Evolutionary conservation across 306 rosid species (phyloP).

Genomic region (Nissolia schottii): DNA sequence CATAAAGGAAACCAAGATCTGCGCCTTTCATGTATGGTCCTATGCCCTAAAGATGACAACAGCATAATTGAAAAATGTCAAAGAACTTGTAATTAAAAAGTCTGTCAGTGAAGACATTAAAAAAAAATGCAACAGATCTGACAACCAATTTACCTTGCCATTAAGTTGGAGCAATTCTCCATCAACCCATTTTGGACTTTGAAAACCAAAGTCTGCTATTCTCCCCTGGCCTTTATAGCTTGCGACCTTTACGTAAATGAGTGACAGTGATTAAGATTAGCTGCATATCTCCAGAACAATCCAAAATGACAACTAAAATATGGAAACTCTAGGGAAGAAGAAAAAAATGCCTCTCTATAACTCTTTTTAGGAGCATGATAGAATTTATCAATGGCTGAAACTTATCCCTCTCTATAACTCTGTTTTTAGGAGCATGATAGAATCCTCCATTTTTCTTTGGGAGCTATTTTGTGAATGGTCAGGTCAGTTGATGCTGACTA

Average conservation of each 20-base stretch:
- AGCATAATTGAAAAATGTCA: constrained; percentile 13
- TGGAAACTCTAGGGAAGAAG: not conserved
- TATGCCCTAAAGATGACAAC: constrained; percentile 57
- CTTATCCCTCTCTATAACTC: too few relatives aligned
- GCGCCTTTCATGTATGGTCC: constrained; percentile 95
- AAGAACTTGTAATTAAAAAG: not conserved
- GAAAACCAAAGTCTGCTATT: constrained; percentile 84
- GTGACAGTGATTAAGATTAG: constrained; percentile 9
- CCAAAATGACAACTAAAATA: not conserved
- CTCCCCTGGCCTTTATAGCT: constrained; percentile 93
- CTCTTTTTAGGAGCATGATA: too few relatives aligned
- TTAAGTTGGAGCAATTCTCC: constrained; percentile 96
- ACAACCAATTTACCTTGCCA: constrained; percentile 66
- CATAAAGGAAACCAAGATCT: constrained; percentile 90
- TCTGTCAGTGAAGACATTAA: not conserved
- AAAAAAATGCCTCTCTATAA: too few relatives aligned
- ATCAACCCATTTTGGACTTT: constrained; percentile 88
- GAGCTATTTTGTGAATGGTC: not conserved
- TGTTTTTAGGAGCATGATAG: too few relatives aligned
- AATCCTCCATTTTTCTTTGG: not conserved
- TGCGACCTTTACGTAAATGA: constrained; percentile 55
- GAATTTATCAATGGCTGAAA: too few relatives aligned
- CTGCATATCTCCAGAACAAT: constrained; percentile 18
- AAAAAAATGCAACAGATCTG: not conserved
- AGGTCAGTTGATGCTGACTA: not conserved